Evolutionary conservation across 2,329 filamentous ascomycete species (phyloP).

Genomic region (Cladosporium sp.): DNA sequence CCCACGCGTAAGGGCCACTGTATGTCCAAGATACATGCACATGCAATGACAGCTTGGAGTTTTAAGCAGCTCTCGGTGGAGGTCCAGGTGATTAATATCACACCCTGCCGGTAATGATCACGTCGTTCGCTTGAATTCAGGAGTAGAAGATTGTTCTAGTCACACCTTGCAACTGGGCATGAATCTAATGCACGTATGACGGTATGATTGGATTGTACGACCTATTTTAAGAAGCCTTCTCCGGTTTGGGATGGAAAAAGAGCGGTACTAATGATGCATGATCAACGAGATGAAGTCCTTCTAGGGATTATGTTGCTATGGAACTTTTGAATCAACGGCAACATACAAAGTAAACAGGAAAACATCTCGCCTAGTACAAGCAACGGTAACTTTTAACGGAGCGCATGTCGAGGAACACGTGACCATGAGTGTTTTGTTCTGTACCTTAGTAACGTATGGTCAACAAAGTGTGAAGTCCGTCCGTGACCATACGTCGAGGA

Average conservation of each 20-base stretch:
- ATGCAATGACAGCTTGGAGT: not conserved
- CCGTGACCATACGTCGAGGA: too few relatives aligned
- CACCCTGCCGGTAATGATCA: not conserved
- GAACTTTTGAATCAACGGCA: not conserved
- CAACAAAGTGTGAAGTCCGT: not conserved
- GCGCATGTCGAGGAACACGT: not conserved
- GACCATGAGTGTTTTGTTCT: not conserved
- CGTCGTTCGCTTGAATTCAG: not conserved
- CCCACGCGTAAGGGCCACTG: too few relatives aligned
- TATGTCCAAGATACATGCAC: not conserved
- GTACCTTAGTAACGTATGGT: not conserved
- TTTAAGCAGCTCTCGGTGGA: not conserved
- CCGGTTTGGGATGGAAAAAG: not conserved
- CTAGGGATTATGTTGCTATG: not conserved
- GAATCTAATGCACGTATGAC: not conserved
- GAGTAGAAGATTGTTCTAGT: not conserved
- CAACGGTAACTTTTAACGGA: not conserved
- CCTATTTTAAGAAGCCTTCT: not conserved
- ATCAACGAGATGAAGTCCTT: not conserved
- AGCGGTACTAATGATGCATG: not conserved
- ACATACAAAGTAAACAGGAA: not conserved
- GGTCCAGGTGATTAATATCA: not conserved
- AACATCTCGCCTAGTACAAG: not conserved
- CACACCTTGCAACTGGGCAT: not conserved
- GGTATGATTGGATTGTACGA: not conserved